Base-by-base conservation (phyloP, 345 rosid genomes). In the thale cress (Arabidopsis thaliana) region DNA sequence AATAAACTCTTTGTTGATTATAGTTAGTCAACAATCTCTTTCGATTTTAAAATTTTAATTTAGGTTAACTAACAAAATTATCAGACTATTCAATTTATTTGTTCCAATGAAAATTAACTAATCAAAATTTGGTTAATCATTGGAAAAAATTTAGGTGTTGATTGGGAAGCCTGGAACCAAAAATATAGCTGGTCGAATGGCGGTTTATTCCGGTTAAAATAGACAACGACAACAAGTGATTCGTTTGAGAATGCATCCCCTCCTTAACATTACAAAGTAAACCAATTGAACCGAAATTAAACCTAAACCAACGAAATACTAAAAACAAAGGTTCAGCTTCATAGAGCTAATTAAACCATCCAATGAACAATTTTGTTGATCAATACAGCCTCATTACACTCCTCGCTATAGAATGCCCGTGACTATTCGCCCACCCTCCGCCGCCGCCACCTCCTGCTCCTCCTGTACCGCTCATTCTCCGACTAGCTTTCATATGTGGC, bases 331-430 rank as follows among this genome's bases (percentile, higher is more conserved):
- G 66, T 59, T 64, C 56, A 78, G 24, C 62, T 51, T 49, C 57
- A 78, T 7, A 60, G 53, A 50, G 74, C 60, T 59, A 60, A 66
- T 42, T 32, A 14, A 53, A 73, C 71, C 74, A 68, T 56, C 68
- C 74, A 61, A 78, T 59, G 73, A 73, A 73, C 75, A 67, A 56
- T 57, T 57, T 71, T 38, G 24, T 41, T 72, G 50, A 73, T 91
- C 84, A 94, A 84, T 91, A 91, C 89, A 94, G 73, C 78, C 97
- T 84, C 82, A 88, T 84, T 5, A 87, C 88, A 78, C 88, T 90
- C 83, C 96, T 88, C 4, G 98, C 96, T 37, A 92, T 85, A 23
- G 99, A 90, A 65, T 94, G 98, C 56, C 97, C 96, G 23, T 87
- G 90, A 78, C 80, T 80, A 58, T 91, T 73, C 69, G 84, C 89